Evolutionary conservation across 345 rosid species (phyloP).

Genomic region (rapeseed (Brassica napus)): Da-Ae NC_063434.1:30327001-30327500

Average conservation of each 20-base stretch:
- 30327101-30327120: not conserved
- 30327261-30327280: slow-evolving; percentile 64
- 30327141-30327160: not conserved
- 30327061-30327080: not conserved
- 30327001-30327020: not conserved
- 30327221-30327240: slow-evolving; percentile 47
- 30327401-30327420: slow-evolving; percentile 45
- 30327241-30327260: slow-evolving; percentile 48
- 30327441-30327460: slow-evolving; percentile 21
- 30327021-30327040: not conserved
- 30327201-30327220: slow-evolving; percentile 34
- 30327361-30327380: slow-evolving; percentile 48
- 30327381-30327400: slow-evolving; percentile 44
- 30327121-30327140: not conserved
- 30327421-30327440: slow-evolving; percentile 28
- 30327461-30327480: not conserved
- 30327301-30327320: slow-evolving; percentile 50
- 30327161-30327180: not conserved
- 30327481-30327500: not conserved
- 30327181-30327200: slow-evolving; percentile 3
- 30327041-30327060: not conserved
- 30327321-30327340: slow-evolving; percentile 60
- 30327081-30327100: not conserved
- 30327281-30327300: slow-evolving; percentile 68
- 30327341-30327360: slow-evolving; percentile 58